phyloP scores from a whole-genome alignment of 23 red algal species.

The Agarophyton chilense region DNA sequence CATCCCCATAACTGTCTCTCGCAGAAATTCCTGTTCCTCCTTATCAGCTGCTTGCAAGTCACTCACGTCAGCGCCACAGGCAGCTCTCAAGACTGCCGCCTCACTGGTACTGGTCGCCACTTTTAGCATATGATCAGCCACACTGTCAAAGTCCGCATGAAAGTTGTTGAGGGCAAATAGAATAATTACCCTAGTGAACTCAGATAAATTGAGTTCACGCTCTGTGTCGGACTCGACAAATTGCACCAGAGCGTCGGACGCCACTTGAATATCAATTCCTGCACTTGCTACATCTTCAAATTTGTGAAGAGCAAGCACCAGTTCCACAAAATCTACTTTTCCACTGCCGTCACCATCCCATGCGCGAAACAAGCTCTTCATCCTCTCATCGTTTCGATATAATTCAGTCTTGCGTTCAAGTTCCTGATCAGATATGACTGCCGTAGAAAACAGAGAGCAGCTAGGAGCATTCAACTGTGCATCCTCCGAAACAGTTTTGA shows the following conservation, averaged over 20 bases:
- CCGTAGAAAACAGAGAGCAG: slow-evolving; percentile 57
- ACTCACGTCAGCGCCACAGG: slow-evolving; percentile 44
- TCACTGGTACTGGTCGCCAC: slow-evolving; percentile 71
- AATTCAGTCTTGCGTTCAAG: slow-evolving; percentile 18
- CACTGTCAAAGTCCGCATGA: slow-evolving; percentile 41
- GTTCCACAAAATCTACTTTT: slow-evolving; percentile 62
- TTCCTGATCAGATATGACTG: slow-evolving; percentile 43
- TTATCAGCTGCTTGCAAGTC: slow-evolving; percentile 49
- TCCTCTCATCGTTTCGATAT: slow-evolving; percentile 43
- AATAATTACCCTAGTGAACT: slow-evolving; percentile 60
- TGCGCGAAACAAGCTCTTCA: slow-evolving; percentile 68
- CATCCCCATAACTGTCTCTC: slow-evolving; percentile 44
- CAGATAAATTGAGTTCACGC: slow-evolving; percentile 56
- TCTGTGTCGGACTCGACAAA: slow-evolving; percentile 57
- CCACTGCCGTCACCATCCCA: slow-evolving; percentile 75
- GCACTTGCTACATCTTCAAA: slow-evolving; percentile 64
- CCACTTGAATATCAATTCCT: slow-evolving; percentile 64
- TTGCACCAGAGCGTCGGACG: slow-evolving; percentile 55
- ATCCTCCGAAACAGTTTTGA: slow-evolving; percentile 3
- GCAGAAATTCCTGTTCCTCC: slow-evolving; percentile 56
- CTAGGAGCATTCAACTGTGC: not conserved
- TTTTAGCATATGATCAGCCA: slow-evolving; percentile 66
- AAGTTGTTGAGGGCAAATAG: slow-evolving; percentile 55
- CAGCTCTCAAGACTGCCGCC: slow-evolving; percentile 50
- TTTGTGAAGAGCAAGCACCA: slow-evolving; percentile 70